Base-by-base conservation (phyloP, 306 rosid species). In the Clitoria ternatea region DNA sequence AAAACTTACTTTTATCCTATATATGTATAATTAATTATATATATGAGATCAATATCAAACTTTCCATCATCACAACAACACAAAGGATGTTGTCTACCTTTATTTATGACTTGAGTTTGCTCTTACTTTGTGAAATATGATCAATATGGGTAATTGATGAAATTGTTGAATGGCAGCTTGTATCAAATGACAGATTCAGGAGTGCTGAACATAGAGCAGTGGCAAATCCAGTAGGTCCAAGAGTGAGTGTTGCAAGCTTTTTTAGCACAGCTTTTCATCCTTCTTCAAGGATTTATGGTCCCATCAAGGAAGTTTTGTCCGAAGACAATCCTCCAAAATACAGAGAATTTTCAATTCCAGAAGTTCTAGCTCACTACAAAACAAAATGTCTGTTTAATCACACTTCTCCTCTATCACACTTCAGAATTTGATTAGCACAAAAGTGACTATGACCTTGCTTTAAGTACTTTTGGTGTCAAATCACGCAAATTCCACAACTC, bases 181-280 rank as follows among this genome's bases (percentile, higher is more conserved):
- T 85, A 26, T 49, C 91, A 8, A 86, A 86, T 20, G 91, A 86
- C 52, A 76, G 23, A 64, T 86, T 86, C 82, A 79, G 49, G 69
- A 86, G 84, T 55, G 67, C 40, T 8, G 77, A 69, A n/a, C 87
- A 83, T 12, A 71, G 82, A 68, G 84, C 77, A 20, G 0, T 72
- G 12, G 76, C 80, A 5, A 77, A 52, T 10, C 19, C n/a, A 14
- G 42, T 4, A 1, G 80, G 80, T 4, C 84, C 91, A 52, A 79
- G 88, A 70, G 64, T 79, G 6, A 81, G 80, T 7, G 24, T 81
- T 27, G 79, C 81, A 12, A 18, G 67, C 69, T 81, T 86, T 30
- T 86, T 86, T 35, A 8, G 56, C 52, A 20, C 74, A 2, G 17
- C 32, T 23, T 0, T 2, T 20, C 15, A 3, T 54, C 17, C 59